Conservation (phyloP, 345 rosid species). For the Eucalyptus leucophloia region DNA sequence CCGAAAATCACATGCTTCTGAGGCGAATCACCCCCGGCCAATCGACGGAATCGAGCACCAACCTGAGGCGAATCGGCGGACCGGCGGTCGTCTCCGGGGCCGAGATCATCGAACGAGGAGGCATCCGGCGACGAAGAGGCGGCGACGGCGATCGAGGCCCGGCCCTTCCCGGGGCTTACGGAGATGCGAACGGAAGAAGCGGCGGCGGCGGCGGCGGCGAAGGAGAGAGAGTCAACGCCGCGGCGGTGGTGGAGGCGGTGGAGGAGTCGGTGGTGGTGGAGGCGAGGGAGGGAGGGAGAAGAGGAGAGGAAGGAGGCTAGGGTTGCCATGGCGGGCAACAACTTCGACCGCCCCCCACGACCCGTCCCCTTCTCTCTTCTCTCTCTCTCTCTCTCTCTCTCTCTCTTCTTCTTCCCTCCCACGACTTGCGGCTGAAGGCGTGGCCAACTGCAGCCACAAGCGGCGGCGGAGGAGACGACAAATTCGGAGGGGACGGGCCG, state of each 20-base stretch:
- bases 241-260: not conserved
- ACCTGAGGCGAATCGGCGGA: slow-evolving; percentile 37
- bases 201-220: not conserved
- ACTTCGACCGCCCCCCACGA: not conserved
- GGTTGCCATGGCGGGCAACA: slow-evolving; percentile 15
- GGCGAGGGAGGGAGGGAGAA: slow-evolving; percentile 13
- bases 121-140: slow-evolving; percentile 11
- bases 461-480: not conserved
- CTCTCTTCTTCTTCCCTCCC: not conserved
- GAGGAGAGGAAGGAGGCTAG: slow-evolving; percentile 13
- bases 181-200: not conserved
- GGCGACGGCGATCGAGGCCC: slow-evolving; percentile 8
- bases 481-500: not conserved
- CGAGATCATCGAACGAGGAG: slow-evolving; percentile 34
- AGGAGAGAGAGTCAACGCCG: not conserved
- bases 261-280: not conserved
- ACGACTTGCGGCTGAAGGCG: not conserved
- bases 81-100: slow-evolving; percentile 8
- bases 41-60: not conserved
- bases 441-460: not conserved
- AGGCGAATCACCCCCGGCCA: not conserved
- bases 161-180: slow-evolving; percentile 5
- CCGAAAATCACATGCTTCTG: not conserved
- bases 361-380: not conserved
- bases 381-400: not conserved